phyloP scores from a whole-genome alignment of 495 filamentous ascomycete species.

The Podospora appendiculata region DNA sequence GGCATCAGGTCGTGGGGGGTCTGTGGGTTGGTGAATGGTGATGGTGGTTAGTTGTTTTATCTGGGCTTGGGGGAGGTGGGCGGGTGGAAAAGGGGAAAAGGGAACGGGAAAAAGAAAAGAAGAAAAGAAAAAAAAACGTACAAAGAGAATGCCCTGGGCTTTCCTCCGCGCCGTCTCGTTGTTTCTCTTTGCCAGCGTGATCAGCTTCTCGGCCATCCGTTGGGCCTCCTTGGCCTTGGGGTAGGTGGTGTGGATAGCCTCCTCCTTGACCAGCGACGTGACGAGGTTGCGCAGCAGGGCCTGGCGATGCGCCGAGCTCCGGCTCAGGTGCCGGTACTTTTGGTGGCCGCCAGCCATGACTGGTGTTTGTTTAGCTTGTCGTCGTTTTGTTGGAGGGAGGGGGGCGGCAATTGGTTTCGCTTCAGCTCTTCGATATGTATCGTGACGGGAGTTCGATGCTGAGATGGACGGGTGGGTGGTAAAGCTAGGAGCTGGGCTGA shows the following conservation, averaged over 20 bases:
- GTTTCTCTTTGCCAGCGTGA: constrained; percentile 87
- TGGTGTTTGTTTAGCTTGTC: background rate
- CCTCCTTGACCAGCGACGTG: constrained; percentile 87
- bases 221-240: constrained; percentile 96
- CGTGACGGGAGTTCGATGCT: no score
- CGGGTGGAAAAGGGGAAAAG: no score
- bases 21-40: constrained; percentile 11
- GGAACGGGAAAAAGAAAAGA: no score
- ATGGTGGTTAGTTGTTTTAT: background rate
- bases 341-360: constrained; percentile 75
- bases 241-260: constrained; percentile 91
- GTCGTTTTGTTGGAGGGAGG: background rate
- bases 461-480: no score
- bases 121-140: no score
- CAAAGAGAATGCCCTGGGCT: constrained; percentile 72
- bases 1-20: constrained; percentile 61
- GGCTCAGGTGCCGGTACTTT: constrained; percentile 81
- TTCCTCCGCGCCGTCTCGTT: constrained; percentile 62
- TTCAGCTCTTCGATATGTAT: no score
- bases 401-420: background rate
- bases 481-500: no score
- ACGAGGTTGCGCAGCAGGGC: constrained; percentile 94
- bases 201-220: constrained; percentile 82
- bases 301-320: constrained; percentile 76
- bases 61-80: background rate